These are phyloP conservation scores for Cantharellus anzutake DNA, from an alignment of 768 basidiomycete species.

Conservation along the genomic window DNA sequence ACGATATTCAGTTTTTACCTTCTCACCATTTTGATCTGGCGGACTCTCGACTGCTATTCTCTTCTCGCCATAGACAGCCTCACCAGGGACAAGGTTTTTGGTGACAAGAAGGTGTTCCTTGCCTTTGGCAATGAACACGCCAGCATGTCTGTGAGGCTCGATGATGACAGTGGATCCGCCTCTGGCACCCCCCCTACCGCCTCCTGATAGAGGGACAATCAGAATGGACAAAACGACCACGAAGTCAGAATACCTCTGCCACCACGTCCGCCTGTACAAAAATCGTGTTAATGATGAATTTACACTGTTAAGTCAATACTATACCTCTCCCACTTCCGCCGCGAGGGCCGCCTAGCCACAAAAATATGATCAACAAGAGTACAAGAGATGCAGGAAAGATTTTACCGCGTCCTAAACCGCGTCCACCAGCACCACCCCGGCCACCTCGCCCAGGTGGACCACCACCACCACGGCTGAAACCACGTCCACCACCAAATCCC, in stretches of 20 bases:
- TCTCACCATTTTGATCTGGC: constrained; percentile 34
- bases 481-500: constrained; percentile 6
- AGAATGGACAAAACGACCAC: constrained; percentile 19
- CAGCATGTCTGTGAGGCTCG: constrained; percentile 87
- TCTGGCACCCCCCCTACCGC: constrained; percentile 48
- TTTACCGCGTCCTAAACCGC: constrained; percentile 12
- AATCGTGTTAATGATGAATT: constrained; percentile 24
- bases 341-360: too few relatives aligned
- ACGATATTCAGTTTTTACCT: constrained; percentile 85
- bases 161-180: constrained; percentile 81
- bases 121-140: constrained; percentile 92
- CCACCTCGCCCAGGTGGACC: constrained; percentile 18
- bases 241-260: constrained; percentile 28
- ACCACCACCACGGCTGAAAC: constrained; percentile 16
- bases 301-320: constrained; percentile 16
- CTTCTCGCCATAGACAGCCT: constrained; percentile 97
- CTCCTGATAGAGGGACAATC: constrained; percentile 18
- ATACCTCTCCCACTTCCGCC: too few relatives aligned
- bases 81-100: constrained; percentile 93
- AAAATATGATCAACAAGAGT: too few relatives aligned
- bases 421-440: constrained; percentile 22
- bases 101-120: constrained; percentile 96
- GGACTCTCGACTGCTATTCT: constrained; percentile 65
- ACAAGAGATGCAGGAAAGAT: not conserved
- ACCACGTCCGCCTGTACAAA: constrained; percentile 14